Conservation (phyloP, 169 alveolate species). For the Babesia bigemina region DNA sequence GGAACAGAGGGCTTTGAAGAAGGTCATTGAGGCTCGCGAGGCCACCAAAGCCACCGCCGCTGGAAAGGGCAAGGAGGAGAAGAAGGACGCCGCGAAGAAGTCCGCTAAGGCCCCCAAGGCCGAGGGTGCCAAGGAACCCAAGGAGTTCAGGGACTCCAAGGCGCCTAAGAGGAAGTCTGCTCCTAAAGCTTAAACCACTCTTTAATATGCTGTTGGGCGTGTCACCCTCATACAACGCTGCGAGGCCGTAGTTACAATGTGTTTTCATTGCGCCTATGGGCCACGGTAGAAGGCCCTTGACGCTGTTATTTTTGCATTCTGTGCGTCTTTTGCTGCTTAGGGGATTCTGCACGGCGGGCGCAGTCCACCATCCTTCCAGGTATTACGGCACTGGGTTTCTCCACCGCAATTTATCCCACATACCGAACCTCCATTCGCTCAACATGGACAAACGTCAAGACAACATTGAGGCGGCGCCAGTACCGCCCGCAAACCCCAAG, state of each 20-base stretch:
- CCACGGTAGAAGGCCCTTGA: slow-evolving; percentile 10
- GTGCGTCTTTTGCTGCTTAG: slow-evolving; percentile 21
- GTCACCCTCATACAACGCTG: neutral
- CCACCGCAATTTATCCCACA: neutral
- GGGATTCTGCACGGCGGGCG: slow-evolving; percentile 1
- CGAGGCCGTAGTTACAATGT: neutral
- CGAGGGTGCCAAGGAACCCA: slow-evolving; percentile 50
- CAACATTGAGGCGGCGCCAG: slow-evolving; percentile 9
- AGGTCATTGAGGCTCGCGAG: slow-evolving; percentile 76
- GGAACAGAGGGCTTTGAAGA: slow-evolving; percentile 87
- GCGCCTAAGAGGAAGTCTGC: slow-evolving; percentile 50
- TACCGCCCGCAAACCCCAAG: slow-evolving; percentile 14
- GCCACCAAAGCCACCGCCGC: slow-evolving; percentile 63
- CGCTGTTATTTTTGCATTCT: slow-evolving; percentile 20
- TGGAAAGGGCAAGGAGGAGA: slow-evolving; percentile 29
- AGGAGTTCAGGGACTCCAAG: slow-evolving; percentile 47
- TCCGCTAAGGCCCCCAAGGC: slow-evolving; percentile 38
- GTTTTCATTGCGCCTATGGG: slow-evolving; percentile 24
- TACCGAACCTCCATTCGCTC: neutral
- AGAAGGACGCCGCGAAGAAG: slow-evolving; percentile 30
- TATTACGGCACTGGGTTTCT: slow-evolving; percentile 14
- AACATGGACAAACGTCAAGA: slow-evolving; percentile 28
- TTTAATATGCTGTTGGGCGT: slow-evolving; percentile 29
- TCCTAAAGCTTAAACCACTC: slow-evolving; percentile 22
- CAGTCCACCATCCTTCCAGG: neutral